These are phyloP conservation scores for Canna indica DNA, from an alignment of 176 grass and related monocot species.

Conservation along the genomic window DNA sequence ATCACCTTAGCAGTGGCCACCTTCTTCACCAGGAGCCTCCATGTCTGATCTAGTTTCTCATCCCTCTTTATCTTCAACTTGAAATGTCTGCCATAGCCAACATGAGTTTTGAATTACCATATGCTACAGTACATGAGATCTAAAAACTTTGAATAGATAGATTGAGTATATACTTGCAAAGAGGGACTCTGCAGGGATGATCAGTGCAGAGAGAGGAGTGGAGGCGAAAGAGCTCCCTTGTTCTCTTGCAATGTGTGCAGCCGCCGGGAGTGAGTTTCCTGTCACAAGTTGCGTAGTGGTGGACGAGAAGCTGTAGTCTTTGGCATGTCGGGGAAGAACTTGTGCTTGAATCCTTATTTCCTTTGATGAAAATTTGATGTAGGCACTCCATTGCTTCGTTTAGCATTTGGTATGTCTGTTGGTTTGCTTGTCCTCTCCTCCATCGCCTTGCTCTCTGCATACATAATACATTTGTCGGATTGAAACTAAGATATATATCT, in stretches of 20 bases:
- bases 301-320: constrained; percentile 32
- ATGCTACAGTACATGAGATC: too few relatives aligned
- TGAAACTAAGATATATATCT: too few relatives aligned
- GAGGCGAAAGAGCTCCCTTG: constrained; percentile 49
- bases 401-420: constrained; percentile 50
- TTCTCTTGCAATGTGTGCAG: constrained; percentile 48
- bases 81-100: constrained; percentile 35
- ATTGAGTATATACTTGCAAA: constrained; percentile 39
- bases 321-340: constrained; percentile 16
- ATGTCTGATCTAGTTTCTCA: constrained; percentile 35
- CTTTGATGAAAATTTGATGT: constrained; percentile 24
- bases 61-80: constrained; percentile 32
- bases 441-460: constrained; percentile 55
- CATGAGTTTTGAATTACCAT: background rate
- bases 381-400: constrained; percentile 53
- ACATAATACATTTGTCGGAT: background rate
- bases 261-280: constrained; percentile 19
- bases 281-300: constrained; percentile 40
- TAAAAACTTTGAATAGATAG: background rate
- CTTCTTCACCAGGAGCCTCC: constrained; percentile 64
- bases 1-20: constrained; percentile 43
- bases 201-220: constrained; percentile 64
- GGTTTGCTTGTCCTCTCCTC: constrained; percentile 29
- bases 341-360: background rate
- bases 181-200: constrained; percentile 23